phyloP scores from a whole-genome alignment of 2,329 filamentous ascomycete genomes.

The Stachybotrys chartarum region DNA sequence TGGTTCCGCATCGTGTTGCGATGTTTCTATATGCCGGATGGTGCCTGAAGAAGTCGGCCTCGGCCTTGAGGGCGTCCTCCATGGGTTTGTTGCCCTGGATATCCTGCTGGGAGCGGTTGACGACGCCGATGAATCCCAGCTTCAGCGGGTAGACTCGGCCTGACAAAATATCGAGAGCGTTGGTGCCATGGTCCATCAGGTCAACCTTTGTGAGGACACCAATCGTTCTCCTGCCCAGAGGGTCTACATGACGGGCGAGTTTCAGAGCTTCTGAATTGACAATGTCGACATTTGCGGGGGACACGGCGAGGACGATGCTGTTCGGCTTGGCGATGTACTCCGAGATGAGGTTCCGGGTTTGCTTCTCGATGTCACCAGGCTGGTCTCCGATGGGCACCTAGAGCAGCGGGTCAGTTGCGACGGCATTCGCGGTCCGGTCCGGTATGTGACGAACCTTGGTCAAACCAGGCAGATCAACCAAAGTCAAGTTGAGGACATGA shows the following conservation, averaged over 20 bases:
- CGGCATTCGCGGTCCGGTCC: slow-evolving; percentile 5
- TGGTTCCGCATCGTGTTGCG: slow-evolving; percentile 84
- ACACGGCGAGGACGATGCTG: slow-evolving; percentile 94
- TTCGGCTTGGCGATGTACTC: slow-evolving; percentile 99
- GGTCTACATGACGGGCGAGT: slow-evolving; percentile 92
- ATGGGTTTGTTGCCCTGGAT: slow-evolving; percentile 96
- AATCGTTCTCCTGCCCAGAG: slow-evolving; percentile 88
- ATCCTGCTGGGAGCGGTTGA: slow-evolving; percentile 96
- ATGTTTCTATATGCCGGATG: slow-evolving; percentile 98
- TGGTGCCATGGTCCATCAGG: slow-evolving; percentile 97
- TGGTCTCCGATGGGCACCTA: slow-evolving; percentile 96
- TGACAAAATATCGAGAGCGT: slow-evolving; percentile 94
- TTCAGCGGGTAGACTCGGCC: slow-evolving; percentile 95
- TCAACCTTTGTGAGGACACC: slow-evolving; percentile 96
- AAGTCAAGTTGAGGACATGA: slow-evolving; percentile 88
- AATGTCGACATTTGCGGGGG: slow-evolving; percentile 94
- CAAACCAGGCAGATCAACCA: slow-evolving; percentile 91
- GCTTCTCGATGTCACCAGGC: slow-evolving; percentile 95
- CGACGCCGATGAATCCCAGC: slow-evolving; percentile 94
- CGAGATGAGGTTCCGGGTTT: slow-evolving; percentile 90
- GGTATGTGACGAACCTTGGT: slow-evolving; percentile 62
- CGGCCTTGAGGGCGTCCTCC: slow-evolving; percentile 80
- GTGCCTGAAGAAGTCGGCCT: slow-evolving; percentile 92
- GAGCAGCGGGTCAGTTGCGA: slow-evolving; percentile 10
- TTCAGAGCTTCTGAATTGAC: slow-evolving; percentile 98